These are phyloP conservation scores for Solanum habrochaites DNA, from an alignment of 257 asterid species.

Conservation along the genomic window DNA sequence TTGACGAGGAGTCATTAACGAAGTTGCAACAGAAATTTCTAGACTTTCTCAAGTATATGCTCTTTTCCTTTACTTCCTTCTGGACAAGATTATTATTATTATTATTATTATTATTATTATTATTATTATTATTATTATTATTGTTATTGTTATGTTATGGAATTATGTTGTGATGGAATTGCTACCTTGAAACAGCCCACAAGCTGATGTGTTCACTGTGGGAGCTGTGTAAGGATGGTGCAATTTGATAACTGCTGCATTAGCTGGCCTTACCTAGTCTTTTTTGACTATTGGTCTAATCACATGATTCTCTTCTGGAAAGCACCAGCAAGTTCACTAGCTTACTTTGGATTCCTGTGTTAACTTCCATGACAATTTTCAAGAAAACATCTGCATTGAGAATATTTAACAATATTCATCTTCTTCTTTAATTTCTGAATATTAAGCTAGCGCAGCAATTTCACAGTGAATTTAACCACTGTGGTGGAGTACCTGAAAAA, in stretches of 20 bases:
- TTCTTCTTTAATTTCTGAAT: neutral
- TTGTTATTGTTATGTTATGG: neutral
- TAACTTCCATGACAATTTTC: neutral
- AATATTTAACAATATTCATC: neutral
- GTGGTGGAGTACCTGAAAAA: neutral
- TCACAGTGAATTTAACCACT: neutral
- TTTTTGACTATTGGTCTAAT: neutral
- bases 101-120: neutral
- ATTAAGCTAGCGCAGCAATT: neutral
- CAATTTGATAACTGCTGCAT: neutral
- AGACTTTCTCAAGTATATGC: constrained; percentile 70
- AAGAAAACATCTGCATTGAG: neutral
- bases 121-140: too few relatives aligned
- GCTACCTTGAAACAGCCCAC: neutral
- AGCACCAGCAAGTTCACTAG: neutral
- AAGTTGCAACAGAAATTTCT: constrained; percentile 74
- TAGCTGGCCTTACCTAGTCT: neutral
- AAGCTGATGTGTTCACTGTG: neutral
- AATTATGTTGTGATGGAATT: neutral
- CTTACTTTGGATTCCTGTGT: neutral
- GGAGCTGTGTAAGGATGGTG: neutral
- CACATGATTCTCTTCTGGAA: neutral
- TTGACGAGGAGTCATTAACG: constrained; percentile 64
- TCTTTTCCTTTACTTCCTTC: constrained; percentile 1
- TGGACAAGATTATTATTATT: neutral